A percentile compares a stretch with the other conserved stretches of the same genome.
phyloP scores from a whole-genome alignment of 495 filamentous ascomycete genomes.

The Thermothielavioides terrestris region DNA sequence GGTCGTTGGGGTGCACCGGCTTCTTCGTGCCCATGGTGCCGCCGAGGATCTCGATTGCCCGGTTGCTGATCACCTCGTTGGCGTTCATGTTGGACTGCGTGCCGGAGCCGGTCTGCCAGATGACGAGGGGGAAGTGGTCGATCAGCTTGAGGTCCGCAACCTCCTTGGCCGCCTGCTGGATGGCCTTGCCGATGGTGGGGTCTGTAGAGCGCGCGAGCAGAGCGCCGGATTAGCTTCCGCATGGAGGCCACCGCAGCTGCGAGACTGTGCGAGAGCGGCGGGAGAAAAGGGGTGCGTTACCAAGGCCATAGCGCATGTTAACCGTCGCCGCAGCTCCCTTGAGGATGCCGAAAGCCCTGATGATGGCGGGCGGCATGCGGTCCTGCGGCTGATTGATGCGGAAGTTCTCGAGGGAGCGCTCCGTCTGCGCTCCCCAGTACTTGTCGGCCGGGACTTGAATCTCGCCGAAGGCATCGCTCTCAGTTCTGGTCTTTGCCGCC shows the following conservation, averaged over 20 bases:
- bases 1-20: slow-evolving; percentile 97
- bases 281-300: slow-evolving; percentile 41
- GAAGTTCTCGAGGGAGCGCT: slow-evolving; percentile 96
- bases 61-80: slow-evolving; percentile 99
- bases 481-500: slow-evolving; percentile 56
- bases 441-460: slow-evolving; percentile 85
- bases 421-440: slow-evolving; percentile 99
- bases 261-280: slow-evolving; percentile 4
- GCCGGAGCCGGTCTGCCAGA: slow-evolving; percentile 98
- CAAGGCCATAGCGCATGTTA: slow-evolving; percentile 91
- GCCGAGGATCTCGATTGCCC: slow-evolving; percentile 94
- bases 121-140: slow-evolving; percentile 97
- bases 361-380: slow-evolving; percentile 89
- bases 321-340: slow-evolving; percentile 95
- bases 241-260: background rate
- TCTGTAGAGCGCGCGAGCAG: slow-evolving; percentile 42
- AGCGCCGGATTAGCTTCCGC: slow-evolving; percentile 6
- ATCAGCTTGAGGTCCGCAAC: slow-evolving; percentile 89
- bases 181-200: slow-evolving; percentile 84
- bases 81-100: slow-evolving; percentile 99
- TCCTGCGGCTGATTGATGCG: slow-evolving; percentile 98
- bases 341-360: slow-evolving; percentile 91
- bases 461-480: slow-evolving; percentile 96
- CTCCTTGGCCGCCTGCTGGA: slow-evolving; percentile 88
- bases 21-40: slow-evolving; percentile 93